These are phyloP conservation scores for Kentomonas sorsogonicus DNA, from an alignment of 208 protist genomes.

Conservation along the genomic window DNA sequence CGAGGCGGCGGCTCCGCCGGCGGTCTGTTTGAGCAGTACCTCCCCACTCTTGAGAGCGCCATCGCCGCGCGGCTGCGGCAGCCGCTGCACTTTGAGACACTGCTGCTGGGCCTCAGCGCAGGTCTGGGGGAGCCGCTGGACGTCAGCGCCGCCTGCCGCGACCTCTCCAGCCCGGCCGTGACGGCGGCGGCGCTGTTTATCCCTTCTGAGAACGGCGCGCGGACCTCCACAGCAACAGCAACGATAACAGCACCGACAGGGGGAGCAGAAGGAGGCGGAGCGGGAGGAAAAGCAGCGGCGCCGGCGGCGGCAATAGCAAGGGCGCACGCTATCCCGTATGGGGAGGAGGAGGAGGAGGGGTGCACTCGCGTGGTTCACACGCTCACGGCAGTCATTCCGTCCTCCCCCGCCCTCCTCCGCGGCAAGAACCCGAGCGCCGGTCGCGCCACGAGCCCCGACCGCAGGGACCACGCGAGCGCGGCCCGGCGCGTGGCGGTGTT, in stretches of 20 bases:
- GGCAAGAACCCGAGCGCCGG: too few species aligned
- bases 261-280: background rate
- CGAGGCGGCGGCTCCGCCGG: conserved; percentile 11
- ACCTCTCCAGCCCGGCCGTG: background rate
- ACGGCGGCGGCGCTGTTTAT: background rate
- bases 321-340: too few species aligned
- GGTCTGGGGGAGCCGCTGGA: conserved; percentile 36
- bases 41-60: conserved; percentile 32
- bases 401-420: too few species aligned
- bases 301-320: too few species aligned
- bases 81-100: conserved; percentile 39
- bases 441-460: too few species aligned
- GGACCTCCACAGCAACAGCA: background rate
- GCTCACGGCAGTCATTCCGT: too few species aligned
- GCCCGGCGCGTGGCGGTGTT: conserved; percentile 33
- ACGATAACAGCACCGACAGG: background rate
- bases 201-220: too few species aligned
- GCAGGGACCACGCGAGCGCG: too few species aligned
- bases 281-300: too few species aligned
- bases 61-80: conserved; percentile 26
- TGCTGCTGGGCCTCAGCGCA: conserved; percentile 22
- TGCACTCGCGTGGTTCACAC: too few species aligned
- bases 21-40: conserved; percentile 24
- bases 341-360: too few species aligned
- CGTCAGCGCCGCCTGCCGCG: conserved; percentile 17